Evolutionary conservation across 2,329 filamentous ascomycete genomes (phyloP), one percentile per base, ranked within the genome.

Genomic region (Calonectria honghensis): DNA sequence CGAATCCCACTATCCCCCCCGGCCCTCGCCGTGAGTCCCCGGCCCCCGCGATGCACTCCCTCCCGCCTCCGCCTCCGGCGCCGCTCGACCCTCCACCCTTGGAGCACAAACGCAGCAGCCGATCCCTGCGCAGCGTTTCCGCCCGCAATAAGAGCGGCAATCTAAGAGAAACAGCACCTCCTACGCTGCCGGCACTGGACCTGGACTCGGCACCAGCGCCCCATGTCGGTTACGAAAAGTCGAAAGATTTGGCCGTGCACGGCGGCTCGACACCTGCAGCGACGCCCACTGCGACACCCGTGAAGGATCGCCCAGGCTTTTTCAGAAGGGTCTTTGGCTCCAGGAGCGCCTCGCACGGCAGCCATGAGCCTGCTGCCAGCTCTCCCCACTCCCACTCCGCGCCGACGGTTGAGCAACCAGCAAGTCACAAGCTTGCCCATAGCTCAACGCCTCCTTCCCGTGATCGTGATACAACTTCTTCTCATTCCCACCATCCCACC

Each of bases 311-410:
- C 72, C 94, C 91, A 11, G 96, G 97, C 27, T 98, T 99, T 87
- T 98, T 98, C 87, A 93, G 95, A 80, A 92, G 96, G 76, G 94
- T 98, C 50, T 98, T 98, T 87, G 95, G 88, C 57, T 94, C 94
- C 45, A 94, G 90, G 82, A 90, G 86, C 64, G 88, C 83, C 76
- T 83, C 81, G 76, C 63, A 80, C 54, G 79, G 79, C 70, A 75
- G 74, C 68, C 50, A 72, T 66, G 78, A 81, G 64, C 41, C 76
- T 67, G 48, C 76, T 37, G 80, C 81, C 70, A 79, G 76, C 65
- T 41, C 74, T 59, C 70, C 77, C 41, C 73, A 85, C 61, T 39
- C 78, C 52, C 73, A 85, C 64, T 45, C 78, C 37, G 71, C 74
- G 59, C 68, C 77, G 64, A 27, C 76, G 64, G 69, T 82, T 72